Percentiles rank a stretch among this genome's conserved stretches.
These are phyloP conservation scores for Botryotinia calthae DNA, from an alignment of 2,329 filamentous ascomycete species.

Conservation along the genomic window DNA sequence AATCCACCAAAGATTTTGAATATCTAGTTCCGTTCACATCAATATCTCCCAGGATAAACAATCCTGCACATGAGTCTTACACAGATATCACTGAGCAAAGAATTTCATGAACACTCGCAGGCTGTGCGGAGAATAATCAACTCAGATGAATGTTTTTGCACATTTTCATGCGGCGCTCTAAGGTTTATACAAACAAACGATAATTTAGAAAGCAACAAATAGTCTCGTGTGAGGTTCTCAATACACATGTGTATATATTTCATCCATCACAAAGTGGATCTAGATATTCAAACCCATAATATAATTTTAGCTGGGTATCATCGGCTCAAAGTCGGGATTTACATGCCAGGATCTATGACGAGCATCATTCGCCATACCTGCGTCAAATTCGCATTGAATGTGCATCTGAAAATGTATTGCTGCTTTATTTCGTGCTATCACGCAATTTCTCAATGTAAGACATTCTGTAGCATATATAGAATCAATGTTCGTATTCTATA, in stretches of 20 bases:
- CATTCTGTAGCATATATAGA: not conserved
- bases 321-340: slow-evolving; percentile 1
- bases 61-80: not conserved
- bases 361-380: slow-evolving; percentile 2
- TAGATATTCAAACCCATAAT: not conserved
- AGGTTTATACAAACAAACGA: not conserved
- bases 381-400: slow-evolving; percentile 1
- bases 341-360: not conserved
- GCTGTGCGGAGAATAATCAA: not conserved
- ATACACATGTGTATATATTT: not conserved
- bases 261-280: not conserved
- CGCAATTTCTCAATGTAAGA: not conserved
- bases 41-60: not conserved
- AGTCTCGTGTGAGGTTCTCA: not conserved
- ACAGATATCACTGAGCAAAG: not conserved
- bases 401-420: not conserved
- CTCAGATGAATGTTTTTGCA: not conserved
- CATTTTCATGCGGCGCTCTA: not conserved
- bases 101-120: not conserved
- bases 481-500: not conserved
- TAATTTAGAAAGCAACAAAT: not conserved
- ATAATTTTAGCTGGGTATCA: not conserved
- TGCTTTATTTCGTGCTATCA: not conserved
- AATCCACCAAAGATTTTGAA: not conserved
- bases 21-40: not conserved